phyloP scores from a whole-genome alignment of 2,329 filamentous ascomycete species.

The Colletotrichum truncatum region DNA sequence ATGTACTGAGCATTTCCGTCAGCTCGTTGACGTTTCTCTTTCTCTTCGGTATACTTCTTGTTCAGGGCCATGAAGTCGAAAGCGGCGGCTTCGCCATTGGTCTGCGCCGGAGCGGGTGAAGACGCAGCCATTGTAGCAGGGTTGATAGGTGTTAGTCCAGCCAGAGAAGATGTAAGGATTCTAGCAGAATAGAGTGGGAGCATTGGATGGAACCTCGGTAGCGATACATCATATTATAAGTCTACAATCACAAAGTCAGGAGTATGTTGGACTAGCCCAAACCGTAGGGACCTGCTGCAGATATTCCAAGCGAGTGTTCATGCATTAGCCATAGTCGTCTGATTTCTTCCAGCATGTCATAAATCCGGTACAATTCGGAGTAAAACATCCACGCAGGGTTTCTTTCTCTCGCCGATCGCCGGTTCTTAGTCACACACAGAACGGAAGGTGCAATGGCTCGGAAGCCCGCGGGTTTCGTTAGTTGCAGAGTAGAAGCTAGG shows the following conservation, averaged over 20 bases:
- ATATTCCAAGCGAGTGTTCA: neutral
- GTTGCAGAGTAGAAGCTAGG: neutral
- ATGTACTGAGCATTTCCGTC: constrained; percentile 45
- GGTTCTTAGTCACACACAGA: neutral
- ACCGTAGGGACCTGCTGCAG: neutral
- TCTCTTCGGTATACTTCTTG: constrained; percentile 45
- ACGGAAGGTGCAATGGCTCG: neutral
- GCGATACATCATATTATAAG: neutral
- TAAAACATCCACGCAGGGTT: too few species aligned
- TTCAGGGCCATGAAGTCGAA: constrained; percentile 33
- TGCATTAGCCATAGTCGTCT: neutral
- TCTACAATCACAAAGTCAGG: neutral
- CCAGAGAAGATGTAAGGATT: neutral
- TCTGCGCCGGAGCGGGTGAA: neutral
- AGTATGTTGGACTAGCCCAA: neutral
- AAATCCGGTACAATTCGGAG: too few species aligned
- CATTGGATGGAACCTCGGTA: rapidly evolving
- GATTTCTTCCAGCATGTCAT: neutral
- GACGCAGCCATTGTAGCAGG: constrained; percentile 8
- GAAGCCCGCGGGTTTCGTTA: neutral
- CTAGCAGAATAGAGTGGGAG: neutral
- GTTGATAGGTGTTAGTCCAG: neutral
- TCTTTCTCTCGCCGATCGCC: too few species aligned
- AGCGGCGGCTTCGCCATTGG: constrained; percentile 1
- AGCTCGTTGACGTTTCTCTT: constrained; percentile 40